Conservation (phyloP, 441 rosid species). For the Gossypium gossypioides region DNA sequence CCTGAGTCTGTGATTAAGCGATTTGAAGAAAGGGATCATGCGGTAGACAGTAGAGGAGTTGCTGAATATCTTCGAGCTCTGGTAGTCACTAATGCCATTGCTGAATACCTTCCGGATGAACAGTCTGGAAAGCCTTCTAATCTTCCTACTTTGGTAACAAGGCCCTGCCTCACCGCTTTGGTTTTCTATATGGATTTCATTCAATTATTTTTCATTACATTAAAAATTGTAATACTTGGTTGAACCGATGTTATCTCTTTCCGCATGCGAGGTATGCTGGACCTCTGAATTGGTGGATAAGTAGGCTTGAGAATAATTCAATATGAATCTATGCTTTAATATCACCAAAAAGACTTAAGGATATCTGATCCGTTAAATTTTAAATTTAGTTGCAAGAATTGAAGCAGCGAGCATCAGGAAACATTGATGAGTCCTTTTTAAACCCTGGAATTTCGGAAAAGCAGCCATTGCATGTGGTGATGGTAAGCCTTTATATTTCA, state of each 20-base stretch:
- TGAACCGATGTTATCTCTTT: not conserved
- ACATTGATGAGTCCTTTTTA: slow-evolving; percentile 52
- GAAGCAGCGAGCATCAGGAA: slow-evolving; percentile 75
- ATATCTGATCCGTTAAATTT: slow-evolving; percentile 13
- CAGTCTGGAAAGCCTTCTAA: slow-evolving; percentile 63
- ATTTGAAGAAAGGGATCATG: slow-evolving; percentile 72
- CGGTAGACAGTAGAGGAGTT: slow-evolving; percentile 75
- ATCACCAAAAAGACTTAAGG: not conserved
- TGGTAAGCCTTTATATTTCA: slow-evolving; percentile 40
- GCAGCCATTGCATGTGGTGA: slow-evolving; percentile 87
- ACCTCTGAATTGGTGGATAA: not conserved
- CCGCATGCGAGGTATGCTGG: not conserved
- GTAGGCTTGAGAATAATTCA: not conserved
- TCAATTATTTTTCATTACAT: not conserved
- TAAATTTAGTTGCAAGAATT: slow-evolving; percentile 71
- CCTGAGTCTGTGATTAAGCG: slow-evolving; percentile 79
- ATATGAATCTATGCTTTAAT: not conserved
- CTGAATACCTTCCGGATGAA: slow-evolving; percentile 85
- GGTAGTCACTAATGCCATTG: slow-evolving; percentile 62
- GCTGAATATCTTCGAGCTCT: slow-evolving; percentile 84
- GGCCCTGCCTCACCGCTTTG: not conserved
- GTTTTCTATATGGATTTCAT: not conserved
- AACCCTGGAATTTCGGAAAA: slow-evolving; percentile 81
- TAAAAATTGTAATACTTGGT: not conserved
- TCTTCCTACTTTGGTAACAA: slow-evolving; percentile 77